Conservation (phyloP, 2,329 filamentous ascomycete genomes). For the Microascus cirrosus region DNA sequence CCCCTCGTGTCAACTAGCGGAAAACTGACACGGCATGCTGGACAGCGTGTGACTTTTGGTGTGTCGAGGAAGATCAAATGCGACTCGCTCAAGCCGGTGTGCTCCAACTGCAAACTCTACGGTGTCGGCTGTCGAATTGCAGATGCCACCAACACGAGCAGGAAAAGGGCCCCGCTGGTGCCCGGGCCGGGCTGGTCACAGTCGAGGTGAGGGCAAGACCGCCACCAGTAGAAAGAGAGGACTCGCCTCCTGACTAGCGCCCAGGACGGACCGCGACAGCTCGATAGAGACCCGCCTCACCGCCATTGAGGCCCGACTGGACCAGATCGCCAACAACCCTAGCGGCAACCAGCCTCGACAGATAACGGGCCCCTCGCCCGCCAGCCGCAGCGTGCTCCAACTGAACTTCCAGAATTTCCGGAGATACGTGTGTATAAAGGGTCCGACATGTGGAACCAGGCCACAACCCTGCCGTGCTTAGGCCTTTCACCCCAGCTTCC, state of each 20-base stretch:
- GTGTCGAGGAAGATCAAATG: constrained; percentile 35
- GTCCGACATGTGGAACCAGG: neutral
- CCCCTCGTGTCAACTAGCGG: neutral
- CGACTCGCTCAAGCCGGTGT: constrained; percentile 29
- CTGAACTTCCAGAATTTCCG: neutral
- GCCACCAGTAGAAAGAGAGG: neutral
- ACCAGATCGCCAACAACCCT: neutral
- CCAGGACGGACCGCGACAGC: neutral
- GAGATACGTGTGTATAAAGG: neutral
- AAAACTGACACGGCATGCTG: neutral
- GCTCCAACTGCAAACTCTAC: constrained; percentile 31
- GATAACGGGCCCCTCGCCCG: neutral
- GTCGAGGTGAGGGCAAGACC: neutral
- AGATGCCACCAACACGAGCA: neutral
- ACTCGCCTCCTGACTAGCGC: neutral
- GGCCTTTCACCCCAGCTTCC: neutral
- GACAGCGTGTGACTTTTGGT: constrained; percentile 25
- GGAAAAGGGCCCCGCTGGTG: neutral
- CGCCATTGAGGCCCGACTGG: neutral
- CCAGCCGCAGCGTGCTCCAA: neutral
- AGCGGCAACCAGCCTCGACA: neutral
- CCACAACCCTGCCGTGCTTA: neutral
- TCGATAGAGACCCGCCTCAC: neutral
- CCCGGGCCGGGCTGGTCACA: neutral
- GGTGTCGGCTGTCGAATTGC: constrained; percentile 19